Evolutionary conservation across 495 filamentous ascomycete species (phyloP).

Genomic region (Xylaria telfairii): DNA sequence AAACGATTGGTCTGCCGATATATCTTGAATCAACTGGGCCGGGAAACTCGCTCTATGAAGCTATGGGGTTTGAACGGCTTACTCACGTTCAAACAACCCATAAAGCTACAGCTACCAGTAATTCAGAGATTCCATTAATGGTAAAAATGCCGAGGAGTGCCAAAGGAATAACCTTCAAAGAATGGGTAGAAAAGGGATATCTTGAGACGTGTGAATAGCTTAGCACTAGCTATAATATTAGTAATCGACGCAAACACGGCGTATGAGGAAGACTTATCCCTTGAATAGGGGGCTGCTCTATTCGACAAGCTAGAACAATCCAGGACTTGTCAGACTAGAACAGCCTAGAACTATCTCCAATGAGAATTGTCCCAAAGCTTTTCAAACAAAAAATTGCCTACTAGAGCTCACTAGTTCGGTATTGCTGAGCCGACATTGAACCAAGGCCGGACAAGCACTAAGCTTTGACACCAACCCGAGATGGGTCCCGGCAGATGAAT

Average conservation of each 20-base stretch:
- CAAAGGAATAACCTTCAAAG: conserved; percentile 29
- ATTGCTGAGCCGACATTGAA: conserved; percentile 29
- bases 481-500: conserved; percentile 72
- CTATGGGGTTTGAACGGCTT: conserved; percentile 33
- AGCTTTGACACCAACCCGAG: conserved; percentile 95
- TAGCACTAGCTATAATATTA: conserved; percentile 45
- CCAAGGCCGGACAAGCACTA: conserved; percentile 77
- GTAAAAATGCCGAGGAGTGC: conserved; percentile 31
- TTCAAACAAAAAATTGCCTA: conserved; percentile 35
- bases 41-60: conserved; percentile 46
- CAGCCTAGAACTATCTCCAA: conserved; percentile 53
- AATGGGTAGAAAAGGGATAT: conserved; percentile 31
- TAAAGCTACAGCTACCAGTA: conserved; percentile 32
- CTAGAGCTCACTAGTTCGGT: conserved; percentile 29
- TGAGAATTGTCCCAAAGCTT: conserved; percentile 45
- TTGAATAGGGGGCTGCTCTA: conserved; percentile 63
- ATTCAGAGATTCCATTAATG: conserved; percentile 32
- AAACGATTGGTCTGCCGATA: conserved; percentile 46
- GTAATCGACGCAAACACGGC: not conserved
- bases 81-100: conserved; percentile 31
- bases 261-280: conserved; percentile 65
- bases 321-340: conserved; percentile 33
- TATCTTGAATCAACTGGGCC: conserved; percentile 51
- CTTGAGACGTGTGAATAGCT: conserved; percentile 15
- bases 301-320: conserved; percentile 34